Base-by-base conservation (phyloP, 768 basidiomycete species). In the Neoboletus brunneissimus region DNA sequence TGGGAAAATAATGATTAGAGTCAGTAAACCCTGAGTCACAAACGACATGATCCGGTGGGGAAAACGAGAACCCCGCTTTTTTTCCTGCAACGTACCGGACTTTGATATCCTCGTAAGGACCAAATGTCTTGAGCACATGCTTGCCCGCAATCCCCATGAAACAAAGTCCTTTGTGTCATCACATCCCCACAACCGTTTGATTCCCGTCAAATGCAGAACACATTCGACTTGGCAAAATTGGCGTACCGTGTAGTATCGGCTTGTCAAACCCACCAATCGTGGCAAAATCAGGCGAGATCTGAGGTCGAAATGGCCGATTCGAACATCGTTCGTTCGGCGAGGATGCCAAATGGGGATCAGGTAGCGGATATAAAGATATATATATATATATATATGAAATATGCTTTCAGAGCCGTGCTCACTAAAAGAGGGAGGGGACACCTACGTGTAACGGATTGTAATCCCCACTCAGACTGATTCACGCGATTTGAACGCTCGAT, bases 261-360 rank as follows among this genome's bases (percentile, higher is more conserved):
- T 85, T 85, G 62, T 93, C 87, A 70, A 96, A 98, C 0, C 94
- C 94, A n/a, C 93, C 95, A 48, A 96, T 88, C 12, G 89, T 88
- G 12, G 97, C 94, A 67, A 97, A 98, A 56, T 91, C 86, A 1
- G 97, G 95, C 51, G 89, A 84, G 63, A 99, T 93, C 89, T 94
- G 18, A 20, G 56, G 48, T 34, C 37, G 15, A 44, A 55, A 2
- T 22, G 13, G 47, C 37, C 53, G 40, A 60, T 62, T 57, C 10
- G 32, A 48, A 8, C 41, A 13, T 3, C 11, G 22, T 37, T 38
- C 45, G 22, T 18, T 7, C 23, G 13, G 34, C 9, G 32, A 6
- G 20, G 25, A 35, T 20, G 15, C 23, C 43, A 40, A 11, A 27
- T 11, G 12, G 18, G 7, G 22, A 37, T 31, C 9, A 46, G 47